Percentiles rank a stretch among this genome's conserved stretches.
Evolutionary conservation across 163 green algal genomes (phyloP).

Genomic region (Scenedesmus sp.): DNA sequence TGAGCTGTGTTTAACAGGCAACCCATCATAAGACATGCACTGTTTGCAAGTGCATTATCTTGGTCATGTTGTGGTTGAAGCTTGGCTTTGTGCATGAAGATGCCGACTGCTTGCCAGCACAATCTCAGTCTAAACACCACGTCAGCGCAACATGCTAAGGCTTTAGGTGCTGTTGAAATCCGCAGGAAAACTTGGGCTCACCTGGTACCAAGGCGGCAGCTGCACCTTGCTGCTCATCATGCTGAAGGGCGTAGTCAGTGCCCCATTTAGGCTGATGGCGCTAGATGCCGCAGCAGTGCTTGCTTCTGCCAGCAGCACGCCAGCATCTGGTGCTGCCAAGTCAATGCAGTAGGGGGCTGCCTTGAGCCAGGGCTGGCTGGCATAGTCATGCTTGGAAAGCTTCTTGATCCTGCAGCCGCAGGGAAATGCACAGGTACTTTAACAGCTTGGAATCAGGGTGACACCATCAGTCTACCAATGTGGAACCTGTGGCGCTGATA

Average conservation of each 20-base stretch:
- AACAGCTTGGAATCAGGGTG: too few species aligned
- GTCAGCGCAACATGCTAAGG: too few species aligned
- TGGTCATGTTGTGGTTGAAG: too few species aligned
- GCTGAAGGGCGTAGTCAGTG: neutral
- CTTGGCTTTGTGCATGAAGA: too few species aligned
- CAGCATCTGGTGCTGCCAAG: neutral
- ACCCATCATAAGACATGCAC: too few species aligned
- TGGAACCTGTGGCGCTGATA: too few species aligned
- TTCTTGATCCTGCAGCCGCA: conserved; percentile 6
- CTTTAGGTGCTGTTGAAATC: too few species aligned
- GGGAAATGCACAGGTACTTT: neutral
- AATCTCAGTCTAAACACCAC: too few species aligned
- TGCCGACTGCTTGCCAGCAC: too few species aligned
- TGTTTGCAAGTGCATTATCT: too few species aligned
- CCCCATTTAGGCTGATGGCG: neutral
- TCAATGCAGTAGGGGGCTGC: conserved; percentile 45
- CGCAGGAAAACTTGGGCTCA: neutral
- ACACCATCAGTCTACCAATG: too few species aligned
- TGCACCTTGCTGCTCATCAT: neutral
- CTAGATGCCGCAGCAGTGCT: neutral
- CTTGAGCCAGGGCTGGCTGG: neutral
- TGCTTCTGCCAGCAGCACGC: conserved; percentile 28
- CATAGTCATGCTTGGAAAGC: neutral
- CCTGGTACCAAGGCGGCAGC: conserved; percentile 35
- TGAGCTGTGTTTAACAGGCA: too few species aligned